Percentiles rank a stretch among this genome's conserved stretches.
Evolutionary conservation across 2,329 filamentous ascomycete species (phyloP).

Genomic region (Tolypocladium tropicale): DNA sequence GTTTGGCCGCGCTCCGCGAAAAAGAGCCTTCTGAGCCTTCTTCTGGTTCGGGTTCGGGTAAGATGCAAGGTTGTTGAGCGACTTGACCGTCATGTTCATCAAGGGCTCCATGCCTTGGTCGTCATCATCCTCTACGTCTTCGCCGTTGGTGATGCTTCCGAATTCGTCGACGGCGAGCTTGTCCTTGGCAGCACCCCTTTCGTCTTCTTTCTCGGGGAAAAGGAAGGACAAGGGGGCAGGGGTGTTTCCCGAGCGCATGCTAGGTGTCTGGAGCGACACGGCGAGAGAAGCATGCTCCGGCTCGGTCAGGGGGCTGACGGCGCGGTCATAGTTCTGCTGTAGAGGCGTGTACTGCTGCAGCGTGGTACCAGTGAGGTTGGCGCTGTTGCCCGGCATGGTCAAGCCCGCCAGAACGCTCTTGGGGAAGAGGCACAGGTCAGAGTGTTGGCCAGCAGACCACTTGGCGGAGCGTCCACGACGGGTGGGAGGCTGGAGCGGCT

Average conservation of each 20-base stretch:
- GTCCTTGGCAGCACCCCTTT: slow-evolving; percentile 10
- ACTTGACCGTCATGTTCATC: slow-evolving; percentile 33
- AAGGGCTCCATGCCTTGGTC: slow-evolving; percentile 19
- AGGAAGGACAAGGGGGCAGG: slow-evolving; percentile 10
- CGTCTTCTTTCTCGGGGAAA: slow-evolving; percentile 8
- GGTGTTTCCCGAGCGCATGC: slow-evolving; percentile 16
- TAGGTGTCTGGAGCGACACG: slow-evolving; percentile 15
- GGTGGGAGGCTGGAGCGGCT: slow-evolving; percentile 39
- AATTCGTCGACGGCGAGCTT: slow-evolving; percentile 3
- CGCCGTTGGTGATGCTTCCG: slow-evolving; percentile 16
- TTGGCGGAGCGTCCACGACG: slow-evolving; percentile 38
- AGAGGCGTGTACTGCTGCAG: slow-evolving; percentile 37
- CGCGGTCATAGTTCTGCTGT: slow-evolving; percentile 44
- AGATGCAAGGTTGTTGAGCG: slow-evolving; percentile 42
- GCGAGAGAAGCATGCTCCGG: slow-evolving; percentile 13
- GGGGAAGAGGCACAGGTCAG: slow-evolving; percentile 24
- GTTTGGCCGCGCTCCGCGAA: slow-evolving; percentile 17
- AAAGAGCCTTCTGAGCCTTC: slow-evolving; percentile 36
- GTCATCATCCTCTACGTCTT: slow-evolving; percentile 9
- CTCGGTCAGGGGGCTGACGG: slow-evolving; percentile 28
- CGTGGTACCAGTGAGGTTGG: slow-evolving; percentile 5
- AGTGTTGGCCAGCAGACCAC: slow-evolving; percentile 20
- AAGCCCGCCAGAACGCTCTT: slow-evolving; percentile 25
- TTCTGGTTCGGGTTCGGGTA: slow-evolving; percentile 46
- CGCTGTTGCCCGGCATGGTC: slow-evolving; percentile 15